Percentiles rank a stretch among this genome's conserved stretches.
Conservation (phyloP, 768 basidiomycete genomes). For the Pleurotus giganteus region DNA sequence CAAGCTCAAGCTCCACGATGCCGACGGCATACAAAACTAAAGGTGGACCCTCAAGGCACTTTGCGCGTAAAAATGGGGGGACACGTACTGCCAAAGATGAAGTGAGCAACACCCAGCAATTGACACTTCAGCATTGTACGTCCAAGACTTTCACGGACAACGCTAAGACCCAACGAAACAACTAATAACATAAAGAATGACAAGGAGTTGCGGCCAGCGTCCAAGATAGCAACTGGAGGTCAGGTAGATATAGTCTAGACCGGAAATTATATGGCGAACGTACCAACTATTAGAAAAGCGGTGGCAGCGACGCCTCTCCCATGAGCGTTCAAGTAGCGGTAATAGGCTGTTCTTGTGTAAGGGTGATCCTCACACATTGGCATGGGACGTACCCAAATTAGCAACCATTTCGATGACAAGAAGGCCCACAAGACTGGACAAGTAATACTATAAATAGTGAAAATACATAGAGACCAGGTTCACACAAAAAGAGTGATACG, state of each 20-base stretch:
- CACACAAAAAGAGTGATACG: constrained; percentile 13
- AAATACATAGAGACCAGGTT: not conserved
- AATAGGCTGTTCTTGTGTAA: constrained; percentile 61
- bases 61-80: too few relatives aligned
- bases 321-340: constrained; percentile 91
- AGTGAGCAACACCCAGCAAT: constrained; percentile 79
- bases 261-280: not conserved
- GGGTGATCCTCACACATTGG: not conserved
- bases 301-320: constrained; percentile 71
- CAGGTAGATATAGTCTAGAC: constrained; percentile 11
- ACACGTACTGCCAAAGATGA: constrained; percentile 86
- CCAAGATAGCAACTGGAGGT: constrained; percentile 82
- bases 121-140: constrained; percentile 82
- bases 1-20: constrained; percentile 89
- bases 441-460: constrained; percentile 63
- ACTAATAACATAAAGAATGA: constrained; percentile 95
- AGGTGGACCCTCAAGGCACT: too few relatives aligned
- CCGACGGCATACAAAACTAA: constrained; percentile 90
- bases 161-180: constrained; percentile 88
- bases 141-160: constrained; percentile 87
- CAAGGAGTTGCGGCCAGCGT: constrained; percentile 91
- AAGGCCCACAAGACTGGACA: constrained; percentile 84
- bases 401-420: constrained; percentile 94
- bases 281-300: constrained; percentile 91
- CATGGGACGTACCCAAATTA: constrained; percentile 64